Percentiles rank a stretch among this genome's conserved stretches.
Evolutionary conservation across 2,329 filamentous ascomycete genomes (phyloP).

Genomic region (Metarhizium robertsii): DNA sequence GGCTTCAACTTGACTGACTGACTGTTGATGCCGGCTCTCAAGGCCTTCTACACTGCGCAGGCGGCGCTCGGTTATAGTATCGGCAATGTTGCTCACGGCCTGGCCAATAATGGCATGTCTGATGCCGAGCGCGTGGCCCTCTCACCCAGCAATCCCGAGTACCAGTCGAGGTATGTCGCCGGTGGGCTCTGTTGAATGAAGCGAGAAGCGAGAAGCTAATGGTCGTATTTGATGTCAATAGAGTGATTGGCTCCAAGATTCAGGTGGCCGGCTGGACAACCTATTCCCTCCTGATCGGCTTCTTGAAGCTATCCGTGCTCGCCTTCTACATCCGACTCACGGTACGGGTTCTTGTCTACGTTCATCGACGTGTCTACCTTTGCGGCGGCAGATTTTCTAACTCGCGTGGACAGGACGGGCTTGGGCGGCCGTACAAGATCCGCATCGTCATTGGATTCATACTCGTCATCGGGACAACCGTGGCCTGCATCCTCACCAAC

Average conservation of each 20-base stretch:
- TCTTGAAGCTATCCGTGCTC: slow-evolving; percentile 42
- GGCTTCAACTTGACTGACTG: too few relatives aligned
- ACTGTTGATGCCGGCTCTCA: background rate
- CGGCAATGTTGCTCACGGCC: slow-evolving; percentile 32
- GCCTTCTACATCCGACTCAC: slow-evolving; percentile 43
- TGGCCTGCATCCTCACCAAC: slow-evolving; percentile 38
- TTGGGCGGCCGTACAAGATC: background rate
- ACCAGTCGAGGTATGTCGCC: slow-evolving; percentile 13
- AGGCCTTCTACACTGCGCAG: slow-evolving; percentile 41
- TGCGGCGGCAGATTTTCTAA: background rate
- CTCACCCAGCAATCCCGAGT: slow-evolving; percentile 31
- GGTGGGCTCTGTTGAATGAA: background rate
- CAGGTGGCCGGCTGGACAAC: slow-evolving; percentile 42
- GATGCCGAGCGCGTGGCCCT: slow-evolving; percentile 34
- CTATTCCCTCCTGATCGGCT: slow-evolving; percentile 40
- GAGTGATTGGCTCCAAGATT: slow-evolving; percentile 43
- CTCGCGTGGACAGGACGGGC: background rate
- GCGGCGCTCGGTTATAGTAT: slow-evolving; percentile 38
- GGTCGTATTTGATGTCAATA: slow-evolving; percentile 24
- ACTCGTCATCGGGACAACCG: slow-evolving; percentile 36
- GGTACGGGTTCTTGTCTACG: slow-evolving; percentile 6
- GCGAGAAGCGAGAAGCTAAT: background rate
- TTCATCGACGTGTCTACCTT: too few relatives aligned
- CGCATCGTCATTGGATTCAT: slow-evolving; percentile 37
- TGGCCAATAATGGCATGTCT: slow-evolving; percentile 46